Conservation (phyloP, 2,329 filamentous ascomycete genomes). For the Arthrinium puccinioides region DNA sequence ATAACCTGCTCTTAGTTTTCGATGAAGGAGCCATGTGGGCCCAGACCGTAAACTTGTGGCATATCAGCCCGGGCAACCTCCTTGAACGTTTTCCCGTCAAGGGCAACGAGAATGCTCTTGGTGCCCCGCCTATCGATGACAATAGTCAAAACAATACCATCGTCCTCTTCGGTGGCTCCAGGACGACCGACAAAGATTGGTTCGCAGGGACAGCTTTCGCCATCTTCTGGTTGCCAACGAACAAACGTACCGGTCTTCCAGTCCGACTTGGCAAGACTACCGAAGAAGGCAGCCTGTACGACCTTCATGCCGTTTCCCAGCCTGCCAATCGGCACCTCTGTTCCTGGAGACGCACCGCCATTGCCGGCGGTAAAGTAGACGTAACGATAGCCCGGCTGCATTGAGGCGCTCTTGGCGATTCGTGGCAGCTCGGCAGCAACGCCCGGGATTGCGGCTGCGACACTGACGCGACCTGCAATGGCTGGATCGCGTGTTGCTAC, state of each 20-base stretch:
- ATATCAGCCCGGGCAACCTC: slow-evolving; percentile 10
- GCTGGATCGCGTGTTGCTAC: slow-evolving; percentile 1
- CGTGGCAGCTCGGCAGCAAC: slow-evolving; percentile 11
- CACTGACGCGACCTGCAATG: slow-evolving; percentile 5
- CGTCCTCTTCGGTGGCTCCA: slow-evolving; percentile 9
- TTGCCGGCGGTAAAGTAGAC: slow-evolving; percentile 11
- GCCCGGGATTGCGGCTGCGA: slow-evolving; percentile 8
- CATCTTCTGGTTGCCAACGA: slow-evolving; percentile 8
- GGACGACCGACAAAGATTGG: slow-evolving; percentile 10
- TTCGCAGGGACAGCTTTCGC: slow-evolving; percentile 8
- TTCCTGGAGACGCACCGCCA: slow-evolving; percentile 8
- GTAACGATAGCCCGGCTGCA: slow-evolving; percentile 9
- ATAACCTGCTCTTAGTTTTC: no score
- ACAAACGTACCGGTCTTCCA: slow-evolving; percentile 10
- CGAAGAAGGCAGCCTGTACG: slow-evolving; percentile 8
- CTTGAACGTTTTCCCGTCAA: slow-evolving; percentile 10
- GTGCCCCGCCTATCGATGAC: slow-evolving; percentile 9
- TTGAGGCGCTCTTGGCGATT: slow-evolving; percentile 10
- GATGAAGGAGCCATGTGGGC: slow-evolving; percentile 8
- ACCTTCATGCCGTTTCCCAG: slow-evolving; percentile 4
- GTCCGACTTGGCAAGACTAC: slow-evolving; percentile 10
- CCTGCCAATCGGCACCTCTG: slow-evolving; percentile 10
- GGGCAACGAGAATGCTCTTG: slow-evolving; percentile 10
- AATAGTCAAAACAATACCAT: slow-evolving; percentile 10
- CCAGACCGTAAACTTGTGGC: slow-evolving; percentile 9